A percentile compares a stretch with the other conserved stretches of the same genome.
These are phyloP conservation scores for Phylloporus rhodoxanthus DNA, from an alignment of 768 basidiomycete species.

Conservation along the genomic window DNA sequence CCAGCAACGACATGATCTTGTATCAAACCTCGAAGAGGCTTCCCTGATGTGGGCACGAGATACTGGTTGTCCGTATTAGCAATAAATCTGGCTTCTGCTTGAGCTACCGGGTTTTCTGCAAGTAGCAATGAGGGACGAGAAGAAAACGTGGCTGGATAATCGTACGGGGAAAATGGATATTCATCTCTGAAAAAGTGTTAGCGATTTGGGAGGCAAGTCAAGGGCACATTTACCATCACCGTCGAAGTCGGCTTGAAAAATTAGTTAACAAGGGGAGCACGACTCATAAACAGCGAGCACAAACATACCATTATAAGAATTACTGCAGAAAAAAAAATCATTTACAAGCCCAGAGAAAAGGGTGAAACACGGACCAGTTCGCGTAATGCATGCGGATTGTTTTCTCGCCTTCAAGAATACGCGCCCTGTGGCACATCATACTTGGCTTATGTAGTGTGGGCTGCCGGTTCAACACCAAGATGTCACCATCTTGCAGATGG, in stretches of 20 bases:
- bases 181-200: conserved; percentile 70
- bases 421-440: conserved; percentile 98
- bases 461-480: conserved; percentile 93
- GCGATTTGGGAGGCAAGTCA: neutral
- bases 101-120: conserved; percentile 87
- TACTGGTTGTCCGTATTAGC: conserved; percentile 99
- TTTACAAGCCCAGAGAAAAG: conserved; percentile 1
- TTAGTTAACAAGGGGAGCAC: conserved; percentile 5
- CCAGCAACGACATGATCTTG: conserved; percentile 99
- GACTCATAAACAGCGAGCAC: conserved; percentile 3
- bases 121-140: neutral
- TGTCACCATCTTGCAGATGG: conserved; percentile 91
- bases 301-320: conserved; percentile 88
- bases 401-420: conserved; percentile 90
- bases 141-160: conserved; percentile 5
- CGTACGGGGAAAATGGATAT: conserved; percentile 98
- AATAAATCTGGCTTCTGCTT: conserved; percentile 89
- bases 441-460: conserved; percentile 98
- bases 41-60: conserved; percentile 97
- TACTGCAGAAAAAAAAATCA: conserved; percentile 44
- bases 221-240: conserved; percentile 61
- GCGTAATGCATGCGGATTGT: conserved; percentile 99
- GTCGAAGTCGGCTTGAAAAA: conserved; percentile 73
- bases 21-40: conserved; percentile 93
- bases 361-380: conserved; percentile 68